A percentile compares a stretch with the other conserved stretches of the same genome.
These are phyloP conservation scores for Xylariaceae sp. DNA, from an alignment of 2,329 filamentous ascomycete genomes.

Conservation along the genomic window DNA sequence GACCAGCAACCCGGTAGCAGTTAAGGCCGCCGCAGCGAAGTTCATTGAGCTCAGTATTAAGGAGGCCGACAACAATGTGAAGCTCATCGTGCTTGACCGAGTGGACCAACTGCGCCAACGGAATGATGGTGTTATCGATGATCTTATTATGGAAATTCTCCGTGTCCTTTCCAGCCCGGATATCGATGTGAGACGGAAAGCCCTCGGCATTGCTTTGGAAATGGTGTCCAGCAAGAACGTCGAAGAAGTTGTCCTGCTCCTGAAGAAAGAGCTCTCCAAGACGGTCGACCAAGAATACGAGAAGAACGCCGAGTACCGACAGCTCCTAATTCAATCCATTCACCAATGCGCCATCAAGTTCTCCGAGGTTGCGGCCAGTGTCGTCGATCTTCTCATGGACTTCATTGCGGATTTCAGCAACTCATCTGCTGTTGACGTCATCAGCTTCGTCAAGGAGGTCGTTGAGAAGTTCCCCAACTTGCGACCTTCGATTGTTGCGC, in stretches of 20 bases:
- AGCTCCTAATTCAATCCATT: conserved; percentile 92
- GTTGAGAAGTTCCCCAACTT: conserved; percentile 96
- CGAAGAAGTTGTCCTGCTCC: conserved; percentile 88
- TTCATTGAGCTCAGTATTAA: conserved; percentile 97
- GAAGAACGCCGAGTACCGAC: conserved; percentile 93
- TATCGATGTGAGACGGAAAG: conserved; percentile 91
- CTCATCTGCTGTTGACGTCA: conserved; percentile 92
- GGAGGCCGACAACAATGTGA: conserved; percentile 98
- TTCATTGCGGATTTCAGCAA: conserved; percentile 99
- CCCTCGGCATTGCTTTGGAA: conserved; percentile 81
- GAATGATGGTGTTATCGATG: conserved; percentile 87
- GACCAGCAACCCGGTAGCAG: conserved; percentile 93
- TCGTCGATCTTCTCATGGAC: conserved; percentile 96
- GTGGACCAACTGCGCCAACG: conserved; percentile 82
- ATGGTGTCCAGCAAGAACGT: conserved; percentile 99
- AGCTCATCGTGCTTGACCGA: conserved; percentile 93
- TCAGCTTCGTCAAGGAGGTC: conserved; percentile 97
- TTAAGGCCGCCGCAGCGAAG: conserved; percentile 92
- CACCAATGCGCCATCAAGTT: conserved; percentile 99
- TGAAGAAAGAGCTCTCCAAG: conserved; percentile 97
- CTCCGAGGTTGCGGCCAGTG: conserved; percentile 93
- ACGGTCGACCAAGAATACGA: conserved; percentile 98
- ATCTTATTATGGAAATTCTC: conserved; percentile 94
- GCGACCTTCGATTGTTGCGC: conserved; percentile 78
- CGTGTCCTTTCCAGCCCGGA: conserved; percentile 92